Conservation (phyloP, 768 basidiomycete species). For the Hygrophorus pudorinus region DNA sequence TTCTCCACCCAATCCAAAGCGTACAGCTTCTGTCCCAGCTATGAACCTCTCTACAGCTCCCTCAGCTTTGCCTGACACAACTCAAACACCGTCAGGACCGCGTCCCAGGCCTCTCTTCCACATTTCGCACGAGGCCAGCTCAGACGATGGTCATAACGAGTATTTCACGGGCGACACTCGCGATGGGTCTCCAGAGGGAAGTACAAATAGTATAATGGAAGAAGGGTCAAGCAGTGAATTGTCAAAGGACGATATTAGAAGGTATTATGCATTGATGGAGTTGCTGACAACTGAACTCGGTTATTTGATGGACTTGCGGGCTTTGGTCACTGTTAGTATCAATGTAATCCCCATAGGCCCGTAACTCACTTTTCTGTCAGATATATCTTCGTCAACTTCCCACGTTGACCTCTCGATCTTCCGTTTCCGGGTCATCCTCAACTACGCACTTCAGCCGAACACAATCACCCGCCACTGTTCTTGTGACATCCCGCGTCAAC, state of each 20-base stretch:
- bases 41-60: conserved; percentile 2
- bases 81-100: not conserved
- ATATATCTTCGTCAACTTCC: conserved; percentile 56
- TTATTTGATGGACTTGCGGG: conserved; percentile 71
- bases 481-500: conserved; percentile 35
- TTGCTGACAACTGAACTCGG: conserved; percentile 76
- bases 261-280: conserved; percentile 74
- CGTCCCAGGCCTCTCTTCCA: conserved; percentile 25
- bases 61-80: no score
- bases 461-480: conserved; percentile 26
- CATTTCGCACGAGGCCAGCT: conserved; percentile 17
- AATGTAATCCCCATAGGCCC: not conserved
- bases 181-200: conserved; percentile 8
- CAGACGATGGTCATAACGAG: conserved; percentile 21
- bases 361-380: conserved; percentile 25
- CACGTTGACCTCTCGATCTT: conserved; percentile 28
- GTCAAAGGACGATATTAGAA: conserved; percentile 37
- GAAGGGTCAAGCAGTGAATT: conserved; percentile 18
- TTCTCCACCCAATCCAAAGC: no score
- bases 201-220: conserved; percentile 11
- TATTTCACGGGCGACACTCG: conserved; percentile 9
- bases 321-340: conserved; percentile 56
- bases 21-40: no score
- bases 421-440: conserved; percentile 9
- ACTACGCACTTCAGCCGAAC: conserved; percentile 30